Evolutionary conservation across 306 rosid genomes (phyloP).

Genomic region (Begonia fuchsioides): DNA sequence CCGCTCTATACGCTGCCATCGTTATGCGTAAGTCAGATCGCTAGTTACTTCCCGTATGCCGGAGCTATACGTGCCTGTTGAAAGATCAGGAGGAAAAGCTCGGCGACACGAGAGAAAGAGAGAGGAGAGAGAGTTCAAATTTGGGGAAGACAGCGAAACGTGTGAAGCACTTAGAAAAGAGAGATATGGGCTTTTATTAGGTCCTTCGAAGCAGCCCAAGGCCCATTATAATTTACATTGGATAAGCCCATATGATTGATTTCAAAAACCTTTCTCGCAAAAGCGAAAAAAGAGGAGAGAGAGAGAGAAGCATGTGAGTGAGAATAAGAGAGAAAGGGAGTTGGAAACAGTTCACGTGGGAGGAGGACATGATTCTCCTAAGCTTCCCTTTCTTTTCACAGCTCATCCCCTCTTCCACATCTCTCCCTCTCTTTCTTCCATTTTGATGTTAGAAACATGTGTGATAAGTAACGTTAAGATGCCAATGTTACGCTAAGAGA

Average conservation of each 20-base stretch:
- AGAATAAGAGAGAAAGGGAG: conserved; percentile 15
- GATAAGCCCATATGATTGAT: too few species aligned
- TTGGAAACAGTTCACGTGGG: conserved; percentile 72
- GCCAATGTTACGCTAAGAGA: too few species aligned
- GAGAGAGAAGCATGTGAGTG: conserved; percentile 7
- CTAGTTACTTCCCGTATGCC: not conserved
- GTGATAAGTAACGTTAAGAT: too few species aligned
- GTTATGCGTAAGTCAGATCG: not conserved
- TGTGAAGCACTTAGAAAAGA: not conserved
- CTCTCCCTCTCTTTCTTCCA: not conserved
- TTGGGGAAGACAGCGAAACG: not conserved
- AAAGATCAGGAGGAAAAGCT: not conserved
- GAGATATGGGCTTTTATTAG: not conserved
- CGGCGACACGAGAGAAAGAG: not conserved
- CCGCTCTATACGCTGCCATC: conserved; percentile 4
- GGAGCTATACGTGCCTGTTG: not conserved
- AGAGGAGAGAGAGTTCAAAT: not conserved
- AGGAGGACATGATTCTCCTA: conserved; percentile 43
- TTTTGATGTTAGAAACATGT: too few species aligned
- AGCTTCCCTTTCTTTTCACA: conserved; percentile 36
- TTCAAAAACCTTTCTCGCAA: too few species aligned
- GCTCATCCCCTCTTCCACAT: conserved; percentile 34
- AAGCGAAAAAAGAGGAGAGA: too few species aligned
- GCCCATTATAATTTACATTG: too few species aligned
- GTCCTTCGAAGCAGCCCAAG: too few species aligned